A percentile compares a stretch with the other conserved stretches of the same genome.
Evolutionary conservation across 1,284 basidiomycete species (phyloP).

Genomic region (Moniliophthora roreri): DNA sequence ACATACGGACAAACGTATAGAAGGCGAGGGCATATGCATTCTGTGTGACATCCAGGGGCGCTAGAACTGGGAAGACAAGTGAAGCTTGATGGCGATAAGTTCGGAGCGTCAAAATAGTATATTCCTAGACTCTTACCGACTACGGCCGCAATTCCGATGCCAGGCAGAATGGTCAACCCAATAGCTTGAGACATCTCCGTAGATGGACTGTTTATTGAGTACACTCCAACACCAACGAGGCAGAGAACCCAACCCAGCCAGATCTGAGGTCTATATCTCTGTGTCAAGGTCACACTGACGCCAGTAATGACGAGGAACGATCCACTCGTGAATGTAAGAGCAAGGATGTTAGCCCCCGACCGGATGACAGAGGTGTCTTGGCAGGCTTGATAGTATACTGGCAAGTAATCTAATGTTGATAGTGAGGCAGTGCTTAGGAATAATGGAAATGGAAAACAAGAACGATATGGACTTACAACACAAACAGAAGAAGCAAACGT

Average conservation of each 20-base stretch:
- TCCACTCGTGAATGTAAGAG: too few species aligned
- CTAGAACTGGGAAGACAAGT: constrained; percentile 26
- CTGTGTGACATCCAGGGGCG: constrained; percentile 26
- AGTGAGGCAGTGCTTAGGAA: too few species aligned
- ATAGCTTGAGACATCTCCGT: constrained; percentile 26
- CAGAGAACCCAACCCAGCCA: constrained; percentile 38
- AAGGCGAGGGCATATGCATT: constrained; percentile 31
- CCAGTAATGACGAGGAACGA: constrained; percentile 11
- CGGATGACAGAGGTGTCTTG: constrained; percentile 39
- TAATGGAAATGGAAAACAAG: background rate
- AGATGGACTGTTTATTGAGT: constrained; percentile 34
- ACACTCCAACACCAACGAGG: constrained; percentile 34
- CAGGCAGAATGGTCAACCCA: too few species aligned
- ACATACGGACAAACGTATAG: constrained; percentile 25
- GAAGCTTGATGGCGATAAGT: constrained; percentile 8
- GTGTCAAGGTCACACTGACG: constrained; percentile 27
- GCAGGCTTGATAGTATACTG: constrained; percentile 48
- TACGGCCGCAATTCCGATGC: constrained; percentile 33
- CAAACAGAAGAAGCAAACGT: background rate
- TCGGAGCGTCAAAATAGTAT: constrained; percentile 22
- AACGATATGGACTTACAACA: constrained; percentile 4
- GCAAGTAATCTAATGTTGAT: constrained; percentile 31
- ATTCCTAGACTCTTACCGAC: constrained; percentile 32
- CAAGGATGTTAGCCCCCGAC: constrained; percentile 41
- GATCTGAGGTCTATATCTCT: constrained; percentile 36